These are phyloP conservation scores for Wickerhamomyces subpelliculosus DNA, from an alignment of 805 yeast genomes.

Conservation along the genomic window DNA sequence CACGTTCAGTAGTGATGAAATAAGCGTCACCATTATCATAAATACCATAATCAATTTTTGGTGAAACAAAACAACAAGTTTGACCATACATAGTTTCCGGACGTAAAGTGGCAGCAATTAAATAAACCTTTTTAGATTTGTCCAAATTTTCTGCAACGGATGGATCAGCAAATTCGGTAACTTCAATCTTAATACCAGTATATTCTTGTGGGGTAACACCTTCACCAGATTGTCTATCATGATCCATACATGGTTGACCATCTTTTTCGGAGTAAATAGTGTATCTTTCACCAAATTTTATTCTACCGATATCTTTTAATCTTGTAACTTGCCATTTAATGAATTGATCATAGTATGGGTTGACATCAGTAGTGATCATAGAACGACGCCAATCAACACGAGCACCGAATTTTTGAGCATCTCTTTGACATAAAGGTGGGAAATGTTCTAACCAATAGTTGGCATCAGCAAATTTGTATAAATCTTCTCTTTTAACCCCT, in stretches of 20 bases:
- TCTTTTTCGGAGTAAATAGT: conserved; percentile 96
- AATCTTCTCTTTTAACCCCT: conserved; percentile 80
- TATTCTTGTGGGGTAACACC: conserved; percentile 97
- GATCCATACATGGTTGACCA: conserved; percentile 99
- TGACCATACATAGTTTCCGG: conserved; percentile 99
- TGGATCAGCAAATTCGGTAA: conserved; percentile 46
- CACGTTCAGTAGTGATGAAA: conserved; percentile 86
- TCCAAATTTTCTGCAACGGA: conserved; percentile 33
- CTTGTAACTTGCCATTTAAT: conserved; percentile 94
- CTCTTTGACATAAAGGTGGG: conserved; percentile 82
- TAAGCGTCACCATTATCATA: conserved; percentile 76
- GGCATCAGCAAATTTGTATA: conserved; percentile 87
- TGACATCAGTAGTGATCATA: conserved; percentile 88
- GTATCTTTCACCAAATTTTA: conserved; percentile 96
- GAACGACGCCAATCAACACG: conserved; percentile 99
- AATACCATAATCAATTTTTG: conserved; percentile 87
- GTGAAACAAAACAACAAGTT: conserved; percentile 95
- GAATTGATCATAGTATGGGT: conserved; percentile 92
- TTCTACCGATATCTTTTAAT: conserved; percentile 78
- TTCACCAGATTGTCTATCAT: conserved; percentile 95
- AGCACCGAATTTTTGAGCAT: conserved; percentile 79
- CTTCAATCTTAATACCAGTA: conserved; percentile 83
- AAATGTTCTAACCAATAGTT: conserved; percentile 82
- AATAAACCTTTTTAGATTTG: conserved; percentile 56
- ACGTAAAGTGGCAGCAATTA: conserved; percentile 95